phyloP scores from a whole-genome alignment of 306 rosid genomes.

The Castanea sativa region DNA sequence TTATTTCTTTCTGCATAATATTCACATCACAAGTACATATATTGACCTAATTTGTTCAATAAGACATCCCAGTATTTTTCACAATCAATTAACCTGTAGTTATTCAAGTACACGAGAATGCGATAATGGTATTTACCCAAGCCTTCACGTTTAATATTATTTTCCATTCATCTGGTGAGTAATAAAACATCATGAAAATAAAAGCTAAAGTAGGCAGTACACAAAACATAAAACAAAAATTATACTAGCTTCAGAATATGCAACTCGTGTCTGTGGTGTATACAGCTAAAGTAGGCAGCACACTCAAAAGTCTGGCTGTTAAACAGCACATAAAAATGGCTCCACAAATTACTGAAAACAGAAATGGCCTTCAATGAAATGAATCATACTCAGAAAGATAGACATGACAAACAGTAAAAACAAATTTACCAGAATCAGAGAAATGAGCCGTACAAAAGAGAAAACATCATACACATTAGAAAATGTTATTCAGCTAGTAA shows the following conservation, averaged over 20 bases:
- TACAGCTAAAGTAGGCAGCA: background rate
- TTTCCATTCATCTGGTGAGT: background rate
- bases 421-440: constrained; percentile 2
- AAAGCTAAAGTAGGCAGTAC: background rate
- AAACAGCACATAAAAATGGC: constrained; percentile 23
- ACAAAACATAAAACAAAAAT: background rate
- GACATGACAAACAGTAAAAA: constrained; percentile 8
- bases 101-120: background rate
- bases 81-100: background rate
- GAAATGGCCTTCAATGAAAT: background rate
- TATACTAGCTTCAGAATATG: background rate
- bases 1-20: background rate
- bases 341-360: constrained; percentile 1
- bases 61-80: background rate
- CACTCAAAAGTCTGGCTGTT: background rate
- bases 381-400: constrained; percentile 6
- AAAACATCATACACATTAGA: background rate
- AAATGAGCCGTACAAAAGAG: background rate
- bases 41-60: too few species aligned
- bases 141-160: background rate
- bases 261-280: background rate
- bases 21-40: background rate
- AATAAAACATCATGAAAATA: background rate
- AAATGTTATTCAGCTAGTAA: constrained; percentile 6
- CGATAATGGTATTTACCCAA: background rate